Percentiles rank a stretch among this genome's conserved stretches.
Conservation (phyloP, 768 basidiomycete species). For the Lactarius akahatsu region DNA sequence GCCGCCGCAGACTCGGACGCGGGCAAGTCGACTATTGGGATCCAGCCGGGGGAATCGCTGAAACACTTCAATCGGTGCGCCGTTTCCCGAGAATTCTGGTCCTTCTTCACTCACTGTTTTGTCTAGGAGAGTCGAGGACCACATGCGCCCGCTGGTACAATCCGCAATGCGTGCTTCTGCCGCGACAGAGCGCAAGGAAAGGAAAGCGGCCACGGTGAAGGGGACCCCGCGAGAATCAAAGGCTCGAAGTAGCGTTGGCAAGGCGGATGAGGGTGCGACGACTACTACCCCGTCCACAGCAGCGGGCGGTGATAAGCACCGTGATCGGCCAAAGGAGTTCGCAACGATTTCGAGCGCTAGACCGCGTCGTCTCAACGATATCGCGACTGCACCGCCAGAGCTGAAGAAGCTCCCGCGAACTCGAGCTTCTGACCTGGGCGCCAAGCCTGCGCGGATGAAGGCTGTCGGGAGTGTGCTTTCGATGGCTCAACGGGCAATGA, state of each 20-base stretch:
- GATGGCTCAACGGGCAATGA: slow-evolving; percentile 73
- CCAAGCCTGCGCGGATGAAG: slow-evolving; percentile 11
- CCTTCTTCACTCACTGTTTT: background rate
- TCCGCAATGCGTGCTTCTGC: slow-evolving; percentile 60
- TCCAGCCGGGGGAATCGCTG: slow-evolving; percentile 68
- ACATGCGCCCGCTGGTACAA: slow-evolving; percentile 63
- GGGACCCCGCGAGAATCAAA: slow-evolving; percentile 27
- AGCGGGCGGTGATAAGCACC: slow-evolving; percentile 12
- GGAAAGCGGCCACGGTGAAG: slow-evolving; percentile 37
- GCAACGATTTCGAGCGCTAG: slow-evolving; percentile 48
- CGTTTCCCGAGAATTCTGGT: background rate
- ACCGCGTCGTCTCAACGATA: slow-evolving; percentile 68
- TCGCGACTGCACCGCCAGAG: slow-evolving; percentile 66
- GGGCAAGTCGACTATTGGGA: slow-evolving; percentile 35
- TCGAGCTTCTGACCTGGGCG: slow-evolving; percentile 30
- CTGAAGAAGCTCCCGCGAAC: slow-evolving; percentile 56
- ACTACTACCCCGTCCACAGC: background rate
- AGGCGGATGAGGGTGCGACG: background rate
- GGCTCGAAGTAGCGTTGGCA: background rate
- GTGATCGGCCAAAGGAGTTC: slow-evolving; percentile 47
- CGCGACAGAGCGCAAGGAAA: slow-evolving; percentile 46
- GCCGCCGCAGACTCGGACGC: background rate
- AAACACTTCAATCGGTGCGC: slow-evolving; percentile 73
- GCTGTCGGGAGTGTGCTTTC: slow-evolving; percentile 49
- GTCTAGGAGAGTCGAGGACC: slow-evolving; percentile 67